Evolutionary conservation across 2,329 filamentous ascomycete genomes (phyloP).

Genomic region (Penicillium sp.): DNA sequence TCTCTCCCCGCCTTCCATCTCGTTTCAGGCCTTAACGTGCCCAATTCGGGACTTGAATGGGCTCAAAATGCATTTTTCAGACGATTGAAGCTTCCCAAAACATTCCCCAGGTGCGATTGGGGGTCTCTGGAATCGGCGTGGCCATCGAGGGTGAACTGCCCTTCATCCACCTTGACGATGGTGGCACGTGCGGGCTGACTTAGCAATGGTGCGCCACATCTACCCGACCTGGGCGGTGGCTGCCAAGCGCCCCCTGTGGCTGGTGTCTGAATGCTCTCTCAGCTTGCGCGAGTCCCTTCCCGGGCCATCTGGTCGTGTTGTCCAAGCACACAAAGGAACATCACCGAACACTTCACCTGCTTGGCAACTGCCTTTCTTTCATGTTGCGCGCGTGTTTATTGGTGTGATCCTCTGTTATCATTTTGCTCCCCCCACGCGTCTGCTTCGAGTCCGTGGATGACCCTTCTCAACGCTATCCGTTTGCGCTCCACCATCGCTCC

Average conservation of each 20-base stretch:
- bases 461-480: slow-evolving; percentile 17
- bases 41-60: background rate
- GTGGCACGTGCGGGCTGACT: slow-evolving; percentile 24
- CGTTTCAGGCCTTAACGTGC: background rate
- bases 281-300: slow-evolving; percentile 26
- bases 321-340: background rate
- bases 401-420: slow-evolving; percentile 1
- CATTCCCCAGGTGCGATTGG: slow-evolving; percentile 4
- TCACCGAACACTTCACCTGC: background rate
- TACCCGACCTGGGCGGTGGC: background rate
- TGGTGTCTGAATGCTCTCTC: slow-evolving; percentile 10
- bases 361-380: slow-evolving; percentile 7
- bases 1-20: slow-evolving; percentile 4
- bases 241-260: slow-evolving; percentile 15
- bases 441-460: slow-evolving; percentile 19
- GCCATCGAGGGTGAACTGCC: slow-evolving; percentile 11
- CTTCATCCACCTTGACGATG: slow-evolving; percentile 14
- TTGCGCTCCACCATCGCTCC: slow-evolving; percentile 24
- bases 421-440: slow-evolving; percentile 20
- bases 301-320: slow-evolving; percentile 19
- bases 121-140: slow-evolving; percentile 2
- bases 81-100: slow-evolving; percentile 4
- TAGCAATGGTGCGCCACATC: slow-evolving; percentile 15
- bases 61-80: background rate
- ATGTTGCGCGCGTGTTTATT: background rate